phyloP scores from a whole-genome alignment of 2,329 filamentous ascomycete species.

The Phaeosphaeriaceae sp. region DNA sequence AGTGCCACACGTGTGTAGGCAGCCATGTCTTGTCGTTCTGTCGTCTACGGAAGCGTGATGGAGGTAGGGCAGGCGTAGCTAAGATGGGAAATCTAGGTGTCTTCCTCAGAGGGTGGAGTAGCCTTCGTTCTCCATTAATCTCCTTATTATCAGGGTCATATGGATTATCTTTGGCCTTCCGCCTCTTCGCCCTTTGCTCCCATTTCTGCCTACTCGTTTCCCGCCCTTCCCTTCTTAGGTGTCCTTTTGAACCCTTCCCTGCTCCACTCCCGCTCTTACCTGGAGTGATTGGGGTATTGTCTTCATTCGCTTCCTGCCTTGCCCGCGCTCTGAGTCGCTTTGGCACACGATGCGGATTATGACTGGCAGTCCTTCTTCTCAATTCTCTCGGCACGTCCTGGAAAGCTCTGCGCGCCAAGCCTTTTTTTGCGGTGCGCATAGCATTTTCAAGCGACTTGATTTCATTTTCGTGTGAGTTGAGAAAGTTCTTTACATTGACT shows the following conservation, averaged over 20 bases:
- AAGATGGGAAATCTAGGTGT: slow-evolving; percentile 70
- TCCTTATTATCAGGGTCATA: slow-evolving; percentile 34
- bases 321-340: slow-evolving; percentile 75
- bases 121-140: slow-evolving; percentile 11
- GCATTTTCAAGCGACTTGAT: slow-evolving; percentile 83
- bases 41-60: slow-evolving; percentile 79
- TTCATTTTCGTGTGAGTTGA: slow-evolving; percentile 86
- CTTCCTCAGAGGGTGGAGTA: slow-evolving; percentile 9
- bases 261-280: slow-evolving; percentile 66
- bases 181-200: slow-evolving; percentile 60
- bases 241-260: slow-evolving; percentile 49
- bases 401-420: slow-evolving; percentile 75
- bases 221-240: slow-evolving; percentile 76
- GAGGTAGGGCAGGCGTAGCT: slow-evolving; percentile 67
- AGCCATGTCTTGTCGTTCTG: slow-evolving; percentile 92
- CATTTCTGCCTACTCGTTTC: slow-evolving; percentile 70
- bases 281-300: slow-evolving; percentile 86
- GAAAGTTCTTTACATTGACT: slow-evolving; percentile 82
- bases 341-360: slow-evolving; percentile 91
- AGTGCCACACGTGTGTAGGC: slow-evolving; percentile 91
- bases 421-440: slow-evolving; percentile 75
- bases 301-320: slow-evolving; percentile 76
- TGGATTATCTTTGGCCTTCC: slow-evolving; percentile 41
- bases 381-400: slow-evolving; percentile 87
- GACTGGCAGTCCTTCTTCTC: slow-evolving; percentile 87